A percentile compares a stretch with the other conserved stretches of the same genome.
Evolutionary conservation across 768 basidiomycete species (phyloP).

Genomic region (Rhodotorula paludigena): DNA sequence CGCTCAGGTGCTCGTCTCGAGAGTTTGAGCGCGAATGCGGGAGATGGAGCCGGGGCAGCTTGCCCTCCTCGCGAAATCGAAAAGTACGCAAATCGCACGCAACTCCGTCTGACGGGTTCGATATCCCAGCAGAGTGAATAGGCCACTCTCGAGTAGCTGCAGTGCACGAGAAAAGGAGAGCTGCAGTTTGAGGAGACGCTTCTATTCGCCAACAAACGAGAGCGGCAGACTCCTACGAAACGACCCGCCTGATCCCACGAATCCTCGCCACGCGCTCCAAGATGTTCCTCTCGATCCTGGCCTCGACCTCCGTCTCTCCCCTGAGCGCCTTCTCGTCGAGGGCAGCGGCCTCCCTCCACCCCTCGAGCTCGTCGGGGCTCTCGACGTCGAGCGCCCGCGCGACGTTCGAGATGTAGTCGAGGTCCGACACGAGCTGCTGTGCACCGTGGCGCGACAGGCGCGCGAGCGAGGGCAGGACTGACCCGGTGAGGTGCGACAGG

Average conservation of each 20-base stretch:
- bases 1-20: neutral
- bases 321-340: slow-evolving; percentile 5
- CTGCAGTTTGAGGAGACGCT: too few relatives aligned
- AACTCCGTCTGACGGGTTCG: too few relatives aligned
- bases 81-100: too few relatives aligned
- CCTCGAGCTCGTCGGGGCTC: slow-evolving; percentile 62
- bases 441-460: slow-evolving; percentile 62
- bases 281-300: slow-evolving; percentile 13
- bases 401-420: slow-evolving; percentile 86
- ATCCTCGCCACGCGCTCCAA: slow-evolving; percentile 26
- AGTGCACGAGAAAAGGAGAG: too few relatives aligned
- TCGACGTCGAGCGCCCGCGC: slow-evolving; percentile 86
- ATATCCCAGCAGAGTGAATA: too few relatives aligned
- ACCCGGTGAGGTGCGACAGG: slow-evolving; percentile 64
- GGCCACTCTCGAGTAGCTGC: too few relatives aligned
- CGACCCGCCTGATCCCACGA: slow-evolving; percentile 5
- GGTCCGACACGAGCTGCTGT: slow-evolving; percentile 76
- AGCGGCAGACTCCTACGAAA: too few relatives aligned
- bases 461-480: slow-evolving; percentile 67
- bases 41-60: too few relatives aligned
- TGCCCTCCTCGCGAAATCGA: too few relatives aligned
- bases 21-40: too few relatives aligned
- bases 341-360: slow-evolving; percentile 70
- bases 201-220: too few relatives aligned
- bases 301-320: slow-evolving; percentile 9